phyloP scores from a whole-genome alignment of 2,329 filamentous ascomycete species.

The Fusarium lyarnte region DNA sequence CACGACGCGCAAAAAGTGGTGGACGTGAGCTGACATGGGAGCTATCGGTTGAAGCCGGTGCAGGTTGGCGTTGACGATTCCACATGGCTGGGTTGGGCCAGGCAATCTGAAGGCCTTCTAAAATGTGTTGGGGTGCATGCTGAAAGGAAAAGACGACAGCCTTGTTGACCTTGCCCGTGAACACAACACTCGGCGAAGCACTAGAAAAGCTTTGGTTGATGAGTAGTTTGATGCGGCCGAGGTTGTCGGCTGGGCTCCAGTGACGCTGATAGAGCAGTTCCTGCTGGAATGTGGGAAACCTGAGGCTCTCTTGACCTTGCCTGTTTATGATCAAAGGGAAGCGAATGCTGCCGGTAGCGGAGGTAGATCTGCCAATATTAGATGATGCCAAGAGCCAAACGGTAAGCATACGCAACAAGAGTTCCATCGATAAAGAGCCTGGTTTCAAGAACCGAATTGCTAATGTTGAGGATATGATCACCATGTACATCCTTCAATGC shows the following conservation, averaged over 20 bases:
- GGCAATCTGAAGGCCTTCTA: slow-evolving; percentile 78
- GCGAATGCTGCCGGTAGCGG: slow-evolving; percentile 60
- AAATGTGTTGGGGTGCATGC: slow-evolving; percentile 79
- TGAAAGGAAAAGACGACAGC: slow-evolving; percentile 84
- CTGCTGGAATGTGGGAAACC: slow-evolving; percentile 77
- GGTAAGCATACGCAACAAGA: slow-evolving; percentile 62
- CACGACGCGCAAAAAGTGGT: background rate
- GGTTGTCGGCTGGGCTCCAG: slow-evolving; percentile 76
- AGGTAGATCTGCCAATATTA: slow-evolving; percentile 58
- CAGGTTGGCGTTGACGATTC: slow-evolving; percentile 49
- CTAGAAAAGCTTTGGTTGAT: slow-evolving; percentile 77
- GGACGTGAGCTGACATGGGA: slow-evolving; percentile 48
- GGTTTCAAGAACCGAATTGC: slow-evolving; percentile 70
- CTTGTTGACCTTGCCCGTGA: slow-evolving; percentile 76
- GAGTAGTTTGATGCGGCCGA: slow-evolving; percentile 79
- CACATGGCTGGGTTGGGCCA: slow-evolving; percentile 83
- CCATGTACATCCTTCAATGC: slow-evolving; percentile 51
- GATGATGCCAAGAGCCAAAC: background rate
- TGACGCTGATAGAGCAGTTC: slow-evolving; percentile 74
- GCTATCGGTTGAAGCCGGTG: slow-evolving; percentile 40
- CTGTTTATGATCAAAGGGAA: slow-evolving; percentile 64
- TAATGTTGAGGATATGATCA: slow-evolving; percentile 47
- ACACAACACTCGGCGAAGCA: slow-evolving; percentile 55
- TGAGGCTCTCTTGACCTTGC: slow-evolving; percentile 68
- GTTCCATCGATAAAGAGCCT: slow-evolving; percentile 75